Conservation (phyloP, 352 stramenopile genomes). For the Pythium oligandrum region DNA sequence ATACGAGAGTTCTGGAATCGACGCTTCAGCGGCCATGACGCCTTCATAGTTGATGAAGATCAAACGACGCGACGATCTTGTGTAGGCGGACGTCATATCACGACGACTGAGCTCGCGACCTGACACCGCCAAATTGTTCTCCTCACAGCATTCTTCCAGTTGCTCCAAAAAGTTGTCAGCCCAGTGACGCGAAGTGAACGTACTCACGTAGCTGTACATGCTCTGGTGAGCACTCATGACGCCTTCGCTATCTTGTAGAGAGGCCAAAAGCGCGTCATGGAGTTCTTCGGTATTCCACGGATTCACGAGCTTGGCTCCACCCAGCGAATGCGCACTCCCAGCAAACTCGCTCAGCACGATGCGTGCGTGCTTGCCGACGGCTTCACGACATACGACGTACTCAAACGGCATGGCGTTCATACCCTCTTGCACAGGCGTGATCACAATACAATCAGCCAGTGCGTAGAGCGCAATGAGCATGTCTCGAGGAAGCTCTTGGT, state of each 20-base stretch:
- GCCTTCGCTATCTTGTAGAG: conserved; percentile 59
- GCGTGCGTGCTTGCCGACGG: conserved; percentile 54
- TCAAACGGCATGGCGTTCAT: conserved; percentile 92
- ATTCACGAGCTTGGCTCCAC: conserved; percentile 81
- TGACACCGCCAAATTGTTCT: conserved; percentile 60
- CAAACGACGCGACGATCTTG: conserved; percentile 53
- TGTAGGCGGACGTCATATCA: conserved; percentile 86
- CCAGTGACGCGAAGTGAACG: conserved; percentile 72
- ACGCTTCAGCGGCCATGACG: conserved; percentile 74
- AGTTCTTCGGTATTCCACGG: conserved; percentile 85
- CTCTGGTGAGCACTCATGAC: conserved; percentile 69
- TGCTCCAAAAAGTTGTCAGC: conserved; percentile 78
- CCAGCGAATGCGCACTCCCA: conserved; percentile 82
- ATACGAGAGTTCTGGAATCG: conserved; percentile 84
- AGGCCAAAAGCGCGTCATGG: conserved; percentile 40
- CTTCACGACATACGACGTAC: conserved; percentile 86
- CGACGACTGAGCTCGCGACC: conserved; percentile 70
- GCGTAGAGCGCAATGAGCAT: conserved; percentile 87
- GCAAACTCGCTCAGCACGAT: conserved; percentile 91
- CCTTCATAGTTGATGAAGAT: conserved; percentile 91
- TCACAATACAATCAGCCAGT: conserved; percentile 75
- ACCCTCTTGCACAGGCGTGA: conserved; percentile 84
- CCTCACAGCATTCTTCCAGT: conserved; percentile 70
- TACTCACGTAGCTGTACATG: conserved; percentile 82
- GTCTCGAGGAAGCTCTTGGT: conserved; percentile 83